These are phyloP conservation scores for Aspergillus clavatus DNA, from an alignment of 2,329 filamentous ascomycete species.

Conservation along the genomic window DNA sequence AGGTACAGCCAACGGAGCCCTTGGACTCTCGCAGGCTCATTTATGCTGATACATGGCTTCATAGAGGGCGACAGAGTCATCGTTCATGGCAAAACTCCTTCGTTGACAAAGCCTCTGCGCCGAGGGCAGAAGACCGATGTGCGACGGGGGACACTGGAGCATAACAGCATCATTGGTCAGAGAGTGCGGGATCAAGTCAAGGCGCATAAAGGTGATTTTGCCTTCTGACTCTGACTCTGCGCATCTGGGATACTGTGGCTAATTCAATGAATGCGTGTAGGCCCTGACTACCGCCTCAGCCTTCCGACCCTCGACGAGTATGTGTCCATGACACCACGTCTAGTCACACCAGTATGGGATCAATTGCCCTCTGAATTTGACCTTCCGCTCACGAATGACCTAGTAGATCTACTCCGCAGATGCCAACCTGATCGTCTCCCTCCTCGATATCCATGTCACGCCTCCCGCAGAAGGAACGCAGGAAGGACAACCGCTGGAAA, in stretches of 20 bases:
- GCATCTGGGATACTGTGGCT: background rate
- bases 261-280: slow-evolving; percentile 21
- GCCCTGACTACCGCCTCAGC: slow-evolving; percentile 52
- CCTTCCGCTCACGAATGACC: slow-evolving; percentile 13
- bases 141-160: slow-evolving; percentile 35
- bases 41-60: background rate
- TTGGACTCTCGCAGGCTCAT: background rate
- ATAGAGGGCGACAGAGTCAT: slow-evolving; percentile 42
- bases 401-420: slow-evolving; percentile 68
- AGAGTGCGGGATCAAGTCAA: slow-evolving; percentile 54
- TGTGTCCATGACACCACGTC: slow-evolving; percentile 59
- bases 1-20: slow-evolving; percentile 22
- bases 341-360: slow-evolving; percentile 66
- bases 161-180: slow-evolving; percentile 61
- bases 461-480: slow-evolving; percentile 28
- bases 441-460: slow-evolving; percentile 67
- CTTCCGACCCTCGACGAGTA: slow-evolving; percentile 70
- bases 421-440: slow-evolving; percentile 67
- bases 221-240: background rate
- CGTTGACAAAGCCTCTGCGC: slow-evolving; percentile 41
- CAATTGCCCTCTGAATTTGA: slow-evolving; percentile 11
- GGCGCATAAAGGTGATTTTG: slow-evolving; percentile 48
- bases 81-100: slow-evolving; percentile 34
- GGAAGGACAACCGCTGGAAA: slow-evolving; percentile 54
- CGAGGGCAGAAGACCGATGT: slow-evolving; percentile 33